Evolutionary conservation across 1,284 basidiomycete genomes (phyloP).

Genomic region (Moesziomyces sp.): DNA sequence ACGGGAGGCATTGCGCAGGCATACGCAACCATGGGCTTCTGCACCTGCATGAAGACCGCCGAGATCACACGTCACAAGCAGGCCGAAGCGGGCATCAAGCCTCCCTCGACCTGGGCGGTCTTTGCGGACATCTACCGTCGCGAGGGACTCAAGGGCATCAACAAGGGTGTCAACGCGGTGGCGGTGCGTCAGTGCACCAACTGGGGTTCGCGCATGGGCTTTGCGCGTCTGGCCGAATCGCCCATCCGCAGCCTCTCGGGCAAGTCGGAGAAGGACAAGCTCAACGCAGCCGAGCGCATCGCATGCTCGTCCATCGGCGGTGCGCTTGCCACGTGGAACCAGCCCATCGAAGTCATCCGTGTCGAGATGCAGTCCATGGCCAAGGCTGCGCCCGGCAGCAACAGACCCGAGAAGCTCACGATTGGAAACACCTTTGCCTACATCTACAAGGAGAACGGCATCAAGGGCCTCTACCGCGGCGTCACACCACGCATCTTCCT

Average conservation of each 20-base stretch:
- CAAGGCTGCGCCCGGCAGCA: slow-evolving; percentile 77
- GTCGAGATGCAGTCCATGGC: slow-evolving; percentile 99
- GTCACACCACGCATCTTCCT: slow-evolving; percentile 95
- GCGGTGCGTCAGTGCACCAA: slow-evolving; percentile 95
- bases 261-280: slow-evolving; percentile 77
- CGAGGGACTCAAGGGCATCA: slow-evolving; percentile 94
- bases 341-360: slow-evolving; percentile 96
- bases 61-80: slow-evolving; percentile 98
- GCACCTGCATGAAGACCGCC: slow-evolving; percentile 76
- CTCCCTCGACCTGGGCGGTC: slow-evolving; percentile 86
- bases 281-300: slow-evolving; percentile 86
- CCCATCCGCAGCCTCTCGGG: slow-evolving; percentile 82
- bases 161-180: slow-evolving; percentile 99
- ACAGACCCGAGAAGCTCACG: slow-evolving; percentile 86
- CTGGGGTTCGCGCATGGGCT: slow-evolving; percentile 98
- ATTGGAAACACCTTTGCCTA: slow-evolving; percentile 86
- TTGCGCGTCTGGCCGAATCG: slow-evolving; percentile 90
- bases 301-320: slow-evolving; percentile 88
- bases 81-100: slow-evolving; percentile 85
- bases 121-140: slow-evolving; percentile 93
- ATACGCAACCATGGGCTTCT: slow-evolving; percentile 99
- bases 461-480: slow-evolving; percentile 96
- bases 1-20: slow-evolving; percentile 97
- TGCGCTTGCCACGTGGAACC: slow-evolving; percentile 98
- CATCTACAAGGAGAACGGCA: slow-evolving; percentile 95